A percentile compares a stretch with the other conserved stretches of the same genome.
These are phyloP conservation scores for Triticum turgidum DNA, from an alignment of 176 grass and related monocot species.

Conservation along the genomic window DNA sequence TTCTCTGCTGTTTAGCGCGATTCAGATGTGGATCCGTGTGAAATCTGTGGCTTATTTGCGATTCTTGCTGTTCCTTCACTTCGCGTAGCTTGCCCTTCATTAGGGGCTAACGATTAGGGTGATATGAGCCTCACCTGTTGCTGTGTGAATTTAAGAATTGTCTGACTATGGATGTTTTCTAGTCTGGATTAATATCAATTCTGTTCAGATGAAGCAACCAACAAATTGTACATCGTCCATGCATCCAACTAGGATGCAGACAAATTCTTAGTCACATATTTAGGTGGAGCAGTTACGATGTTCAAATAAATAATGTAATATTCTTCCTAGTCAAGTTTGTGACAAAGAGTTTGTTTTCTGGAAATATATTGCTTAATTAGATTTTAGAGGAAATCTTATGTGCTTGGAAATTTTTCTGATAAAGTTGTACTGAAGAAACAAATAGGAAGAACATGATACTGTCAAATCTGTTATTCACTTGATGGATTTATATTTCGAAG, in stretches of 20 bases:
- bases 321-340: too few species aligned
- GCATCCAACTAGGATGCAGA: background rate
- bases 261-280: too few species aligned
- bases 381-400: background rate
- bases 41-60: background rate
- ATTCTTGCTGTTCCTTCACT: background rate
- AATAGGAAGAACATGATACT: background rate
- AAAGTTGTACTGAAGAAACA: background rate
- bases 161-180: background rate
- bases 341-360: too few species aligned
- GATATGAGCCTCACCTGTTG: background rate
- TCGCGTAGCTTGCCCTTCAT: too few species aligned
- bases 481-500: background rate
- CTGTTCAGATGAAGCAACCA: background rate
- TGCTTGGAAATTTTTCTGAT: background rate
- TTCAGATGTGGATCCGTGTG: background rate
- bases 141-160: background rate
- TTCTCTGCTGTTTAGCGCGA: background rate
- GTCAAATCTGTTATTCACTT: background rate
- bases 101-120: background rate
- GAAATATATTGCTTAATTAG: too few species aligned
- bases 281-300: too few species aligned
- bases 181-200: background rate
- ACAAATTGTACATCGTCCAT: background rate
- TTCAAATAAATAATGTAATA: too few species aligned